Evolutionary conservation across 2,329 filamentous ascomycete genomes (phyloP), one percentile per base, ranked within the genome.

Genomic region (Penicillium sp.): DNA sequence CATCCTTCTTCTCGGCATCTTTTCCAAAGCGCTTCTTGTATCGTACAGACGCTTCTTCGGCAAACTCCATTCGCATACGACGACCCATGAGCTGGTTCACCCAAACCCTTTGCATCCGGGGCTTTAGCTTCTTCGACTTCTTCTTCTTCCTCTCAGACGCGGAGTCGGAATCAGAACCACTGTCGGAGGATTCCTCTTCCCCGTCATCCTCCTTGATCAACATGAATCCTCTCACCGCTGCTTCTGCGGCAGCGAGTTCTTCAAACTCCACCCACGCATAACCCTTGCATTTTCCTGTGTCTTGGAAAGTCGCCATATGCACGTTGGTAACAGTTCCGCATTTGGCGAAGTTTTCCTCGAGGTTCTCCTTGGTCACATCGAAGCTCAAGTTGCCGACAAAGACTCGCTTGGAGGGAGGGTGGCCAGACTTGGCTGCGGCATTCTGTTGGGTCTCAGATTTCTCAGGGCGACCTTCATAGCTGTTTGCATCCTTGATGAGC

Each of bases 211-310:
- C 73, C 50, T 74, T 65, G 33, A 91, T 82, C 75, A 86, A 85
- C 57, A 91, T 82, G 66, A 89, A 97, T 0, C 93, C 93, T 70
- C 86, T 87, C 61, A 96, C 91, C 4, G 89, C 90, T 67, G 82
- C 83, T 47, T 87, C 84, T 0, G 91, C 91, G 0, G 88, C 84
- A 54, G 89, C 86, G 11, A 92, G 70, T 48, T 91, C 86, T 69
- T 88, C 87, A 75, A 97, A 99, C 59, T 90, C 90, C 58, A 99
- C 86, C 92, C 94, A 99, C 6, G 88, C 94, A 76, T 88, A 99
- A 17, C 94, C 95, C 78, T 97, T 97, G 80, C 94, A 99, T 78
- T 97, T 99, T 41, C 94, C 94, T 19, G 88, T 88, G 73, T 99
- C 95, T 74, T 97, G 90, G 70, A 99, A 99, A 0, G 92, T 96